Conservation (phyloP, 2,329 filamentous ascomycete species). For the Botrytis sinoallii region DNA sequence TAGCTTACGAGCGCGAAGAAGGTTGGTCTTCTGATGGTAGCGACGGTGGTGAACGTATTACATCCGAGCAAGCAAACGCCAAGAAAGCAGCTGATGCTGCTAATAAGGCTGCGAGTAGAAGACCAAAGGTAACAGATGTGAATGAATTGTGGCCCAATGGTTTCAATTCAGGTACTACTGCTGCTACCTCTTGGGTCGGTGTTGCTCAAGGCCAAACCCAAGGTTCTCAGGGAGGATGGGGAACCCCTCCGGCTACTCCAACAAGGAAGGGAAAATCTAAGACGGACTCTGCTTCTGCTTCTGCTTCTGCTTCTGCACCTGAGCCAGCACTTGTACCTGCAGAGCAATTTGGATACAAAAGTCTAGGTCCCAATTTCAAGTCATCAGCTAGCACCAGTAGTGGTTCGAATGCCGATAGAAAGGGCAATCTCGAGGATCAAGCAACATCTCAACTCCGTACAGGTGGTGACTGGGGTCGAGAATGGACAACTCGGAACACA, state of each 20-base stretch:
- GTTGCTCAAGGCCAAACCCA: background rate
- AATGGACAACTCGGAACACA: background rate
- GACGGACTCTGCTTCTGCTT: background rate
- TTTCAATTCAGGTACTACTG: background rate
- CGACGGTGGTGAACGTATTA: constrained; percentile 18
- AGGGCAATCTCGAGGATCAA: background rate
- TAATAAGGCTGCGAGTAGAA: background rate
- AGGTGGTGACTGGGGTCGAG: background rate
- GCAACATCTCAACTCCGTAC: background rate
- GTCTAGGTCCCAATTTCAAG: background rate
- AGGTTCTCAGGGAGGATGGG: background rate
- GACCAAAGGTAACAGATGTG: background rate
- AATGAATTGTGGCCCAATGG: background rate
- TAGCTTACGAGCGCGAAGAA: constrained; percentile 11
- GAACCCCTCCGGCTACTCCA: background rate
- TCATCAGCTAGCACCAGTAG: background rate
- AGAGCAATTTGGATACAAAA: constrained; percentile 1
- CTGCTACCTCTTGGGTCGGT: background rate
- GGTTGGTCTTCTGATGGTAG: constrained; percentile 19
- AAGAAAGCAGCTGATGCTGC: constrained; percentile 9
- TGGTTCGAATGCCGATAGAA: background rate
- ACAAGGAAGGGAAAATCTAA: background rate
- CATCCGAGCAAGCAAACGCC: background rate
- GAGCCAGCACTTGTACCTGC: background rate
- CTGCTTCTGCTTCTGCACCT: background rate